These are phyloP conservation scores for Cutaneotrichosporon sp. DNA, from an alignment of 1,284 basidiomycete genomes.

Conservation along the genomic window DNA sequence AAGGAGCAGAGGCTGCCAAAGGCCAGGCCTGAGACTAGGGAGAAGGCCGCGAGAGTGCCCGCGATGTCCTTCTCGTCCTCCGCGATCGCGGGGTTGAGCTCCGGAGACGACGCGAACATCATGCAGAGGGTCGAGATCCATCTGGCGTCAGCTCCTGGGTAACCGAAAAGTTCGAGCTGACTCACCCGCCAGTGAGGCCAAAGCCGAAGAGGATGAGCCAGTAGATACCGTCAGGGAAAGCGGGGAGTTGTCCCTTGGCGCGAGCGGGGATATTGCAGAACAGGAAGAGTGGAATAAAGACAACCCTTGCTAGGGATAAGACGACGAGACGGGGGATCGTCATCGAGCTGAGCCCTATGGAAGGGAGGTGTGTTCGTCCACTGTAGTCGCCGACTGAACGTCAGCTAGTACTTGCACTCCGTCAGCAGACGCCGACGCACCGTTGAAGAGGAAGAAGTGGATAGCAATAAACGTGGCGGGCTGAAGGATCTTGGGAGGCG, in stretches of 20 bases:
- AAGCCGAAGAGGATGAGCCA: conserved; percentile 70
- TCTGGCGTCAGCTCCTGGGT: conserved; percentile 29
- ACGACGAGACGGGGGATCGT: conserved; percentile 16
- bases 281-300: conserved; percentile 78
- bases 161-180: not conserved
- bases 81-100: conserved; percentile 46
- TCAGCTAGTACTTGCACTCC: conserved; percentile 29
- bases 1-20: conserved; percentile 75
- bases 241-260: conserved; percentile 51
- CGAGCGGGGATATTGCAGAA: conserved; percentile 64
- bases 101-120: conserved; percentile 50
- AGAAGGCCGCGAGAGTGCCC: conserved; percentile 75
- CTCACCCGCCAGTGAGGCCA: conserved; percentile 74
- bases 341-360: conserved; percentile 57
- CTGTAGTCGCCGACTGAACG: conserved; percentile 70
- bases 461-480: conserved; percentile 51
- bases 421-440: conserved; percentile 50
- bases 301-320: conserved; percentile 66
- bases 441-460: conserved; percentile 54
- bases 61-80: conserved; percentile 75
- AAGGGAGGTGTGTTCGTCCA: conserved; percentile 68
- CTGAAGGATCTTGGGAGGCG: conserved; percentile 40
- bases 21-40: conserved; percentile 70
- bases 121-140: conserved; percentile 48
- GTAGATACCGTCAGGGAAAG: conserved; percentile 71